Evolutionary conservation across 768 basidiomycete genomes (phyloP), one percentile per base, ranked within the genome.

Genomic region (Mrakia frigida): DNA sequence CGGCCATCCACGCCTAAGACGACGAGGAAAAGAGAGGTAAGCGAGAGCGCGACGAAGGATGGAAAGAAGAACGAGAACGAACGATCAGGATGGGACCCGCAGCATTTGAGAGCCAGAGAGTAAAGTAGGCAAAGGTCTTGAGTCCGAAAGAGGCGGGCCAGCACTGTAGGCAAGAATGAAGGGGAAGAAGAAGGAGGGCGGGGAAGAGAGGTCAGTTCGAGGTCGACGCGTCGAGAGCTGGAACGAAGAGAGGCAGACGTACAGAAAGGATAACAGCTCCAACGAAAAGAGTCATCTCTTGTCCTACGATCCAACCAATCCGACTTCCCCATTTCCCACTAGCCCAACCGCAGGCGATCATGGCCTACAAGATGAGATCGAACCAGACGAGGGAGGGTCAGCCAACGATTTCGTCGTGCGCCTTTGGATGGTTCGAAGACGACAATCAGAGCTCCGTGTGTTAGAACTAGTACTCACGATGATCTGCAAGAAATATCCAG

Each of bases 111-210:
- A 76, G 73, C 79, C 79, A 81, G 18, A 81, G 75, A 0, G 75
- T 52, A 72, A 77, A 81, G 78, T 76, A 81, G 11, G 53, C 80
- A 50, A 78, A 77, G 79, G 79, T 79, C 72, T 81, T 81, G 41
- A 76, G n/a, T 0, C 63, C 78, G 39, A 80, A 79, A 11, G 73
- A 46, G 0, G 73, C 53, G 11, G 79, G 79, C 80, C 80, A 81
- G 77, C 73, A 59, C 56, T 56, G 56, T 18, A 50, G n/a, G n/a
- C n/a, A n/a, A n/a, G n/a, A n/a, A n/a, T n/a, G n/a, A n/a, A n/a
- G n/a, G n/a, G n/a, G n/a, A n/a, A n/a, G n/a, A n/a, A n/a, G n/a
- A n/a, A n/a, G n/a, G n/a, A n/a, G n/a, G n/a, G n/a, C n/a, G n/a
- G n/a, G n/a, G n/a, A n/a, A n/a, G n/a, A n/a, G n/a, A n/a, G n/a